These are phyloP conservation scores for Termitomyces sp. DNA, from an alignment of 1,284 basidiomycete genomes.

Conservation along the genomic window DNA sequence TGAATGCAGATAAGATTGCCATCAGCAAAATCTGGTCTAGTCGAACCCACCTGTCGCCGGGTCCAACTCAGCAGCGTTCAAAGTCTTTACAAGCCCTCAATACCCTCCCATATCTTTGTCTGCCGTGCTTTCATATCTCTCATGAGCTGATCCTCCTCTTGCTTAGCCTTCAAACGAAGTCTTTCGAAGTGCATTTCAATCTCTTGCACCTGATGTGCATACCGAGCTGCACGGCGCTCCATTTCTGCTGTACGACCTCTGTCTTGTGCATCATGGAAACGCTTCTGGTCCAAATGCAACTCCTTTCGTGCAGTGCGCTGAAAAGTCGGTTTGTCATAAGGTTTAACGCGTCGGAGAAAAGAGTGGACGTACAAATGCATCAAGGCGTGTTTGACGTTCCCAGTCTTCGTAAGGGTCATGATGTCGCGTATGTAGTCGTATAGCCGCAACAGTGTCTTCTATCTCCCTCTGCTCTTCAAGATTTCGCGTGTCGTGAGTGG, in stretches of 20 bases:
- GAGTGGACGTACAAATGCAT: constrained; percentile 57
- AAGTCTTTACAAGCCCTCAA: constrained; percentile 62
- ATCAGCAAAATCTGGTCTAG: constrained; percentile 6
- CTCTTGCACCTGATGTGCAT: constrained; percentile 45
- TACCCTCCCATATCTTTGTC: constrained; percentile 46
- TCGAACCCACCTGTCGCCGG: constrained; percentile 58
- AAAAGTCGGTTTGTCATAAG: constrained; percentile 1
- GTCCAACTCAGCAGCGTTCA: constrained; percentile 79
- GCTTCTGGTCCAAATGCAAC: constrained; percentile 34
- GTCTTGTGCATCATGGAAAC: constrained; percentile 35
- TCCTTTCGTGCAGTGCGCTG: constrained; percentile 59
- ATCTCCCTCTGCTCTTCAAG: constrained; percentile 47
- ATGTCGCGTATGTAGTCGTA: constrained; percentile 60
- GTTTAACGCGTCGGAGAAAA: background rate
- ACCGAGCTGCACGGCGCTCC: constrained; percentile 31
- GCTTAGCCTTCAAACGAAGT: constrained; percentile 39
- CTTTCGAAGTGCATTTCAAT: constrained; percentile 39
- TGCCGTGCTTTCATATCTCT: constrained; percentile 50
- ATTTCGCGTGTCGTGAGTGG: constrained; percentile 23
- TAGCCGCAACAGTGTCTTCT: constrained; percentile 65
- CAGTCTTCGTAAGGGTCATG: constrained; percentile 76
- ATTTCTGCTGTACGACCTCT: constrained; percentile 32
- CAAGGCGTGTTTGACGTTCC: constrained; percentile 61
- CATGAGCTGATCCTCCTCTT: constrained; percentile 41
- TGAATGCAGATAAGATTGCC: constrained; percentile 26